Conservation (phyloP, 176 grass and related monocot species). For the Calamus simplicifolius region DNA sequence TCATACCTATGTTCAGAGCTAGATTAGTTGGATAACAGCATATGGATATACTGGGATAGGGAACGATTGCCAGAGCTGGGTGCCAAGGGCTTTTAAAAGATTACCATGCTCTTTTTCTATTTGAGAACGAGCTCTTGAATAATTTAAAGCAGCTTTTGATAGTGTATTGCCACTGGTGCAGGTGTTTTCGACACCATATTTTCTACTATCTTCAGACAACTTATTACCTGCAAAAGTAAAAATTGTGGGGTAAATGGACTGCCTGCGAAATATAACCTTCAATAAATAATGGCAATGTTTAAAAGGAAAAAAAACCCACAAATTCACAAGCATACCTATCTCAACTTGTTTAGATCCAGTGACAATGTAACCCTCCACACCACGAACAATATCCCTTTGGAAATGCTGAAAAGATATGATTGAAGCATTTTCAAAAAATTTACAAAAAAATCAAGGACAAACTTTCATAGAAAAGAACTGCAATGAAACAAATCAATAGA, state of each 20-base stretch:
- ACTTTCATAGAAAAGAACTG: slow-evolving; percentile 12
- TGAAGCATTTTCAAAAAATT: no score
- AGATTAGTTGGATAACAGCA: no score
- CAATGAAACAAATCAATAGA: neutral
- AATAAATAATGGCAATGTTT: no score
- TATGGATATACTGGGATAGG: no score
- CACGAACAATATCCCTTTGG: slow-evolving; percentile 93
- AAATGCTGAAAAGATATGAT: slow-evolving; percentile 53
- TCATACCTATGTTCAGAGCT: no score
- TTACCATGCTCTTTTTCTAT: slow-evolving; percentile 72
- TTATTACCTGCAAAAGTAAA: slow-evolving; percentile 48
- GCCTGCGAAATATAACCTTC: no score
- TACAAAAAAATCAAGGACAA: neutral
- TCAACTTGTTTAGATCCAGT: slow-evolving; percentile 93
- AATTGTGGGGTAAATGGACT: no score
- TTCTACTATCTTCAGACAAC: slow-evolving; percentile 82
- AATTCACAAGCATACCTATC: slow-evolving; percentile 41
- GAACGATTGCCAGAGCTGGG: slow-evolving; percentile 37
- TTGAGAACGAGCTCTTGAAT: slow-evolving; percentile 41
- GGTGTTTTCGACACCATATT: slow-evolving; percentile 75
- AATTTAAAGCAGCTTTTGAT: slow-evolving; percentile 62
- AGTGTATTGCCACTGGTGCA: slow-evolving; percentile 81
- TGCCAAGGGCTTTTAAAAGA: slow-evolving; percentile 77
- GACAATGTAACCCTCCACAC: slow-evolving; percentile 89
- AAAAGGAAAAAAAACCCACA: no score